Conservation (phyloP, 2,329 filamentous ascomycete genomes). For the Incumbomyces lentus region DNA sequence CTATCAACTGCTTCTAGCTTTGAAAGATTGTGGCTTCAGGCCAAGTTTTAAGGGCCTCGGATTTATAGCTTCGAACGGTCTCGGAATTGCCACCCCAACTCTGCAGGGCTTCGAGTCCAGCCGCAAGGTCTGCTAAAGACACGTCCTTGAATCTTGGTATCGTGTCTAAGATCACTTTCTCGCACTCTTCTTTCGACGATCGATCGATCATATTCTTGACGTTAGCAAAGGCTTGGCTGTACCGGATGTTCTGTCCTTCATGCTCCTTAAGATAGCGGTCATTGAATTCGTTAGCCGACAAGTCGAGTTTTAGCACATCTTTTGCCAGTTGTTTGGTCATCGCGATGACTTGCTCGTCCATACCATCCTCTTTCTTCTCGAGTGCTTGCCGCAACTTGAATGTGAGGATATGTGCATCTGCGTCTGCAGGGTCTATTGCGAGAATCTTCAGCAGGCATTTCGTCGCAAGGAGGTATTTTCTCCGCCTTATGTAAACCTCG, state of each 20-base stretch:
- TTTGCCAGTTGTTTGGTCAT: constrained; percentile 59
- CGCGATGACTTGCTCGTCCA: constrained; percentile 55
- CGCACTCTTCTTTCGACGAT: constrained; percentile 45
- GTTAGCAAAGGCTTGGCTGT: constrained; percentile 55
- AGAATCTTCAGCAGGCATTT: constrained; percentile 70
- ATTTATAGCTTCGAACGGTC: constrained; percentile 40
- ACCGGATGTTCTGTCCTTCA: constrained; percentile 43
- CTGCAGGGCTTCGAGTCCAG: constrained; percentile 42
- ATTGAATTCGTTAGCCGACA: constrained; percentile 51
- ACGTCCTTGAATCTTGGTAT: constrained; percentile 22
- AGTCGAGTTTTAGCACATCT: constrained; percentile 44
- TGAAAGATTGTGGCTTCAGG: constrained; percentile 30
- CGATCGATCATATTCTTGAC: constrained; percentile 49
- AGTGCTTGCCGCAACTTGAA: constrained; percentile 58
- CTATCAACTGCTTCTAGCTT: neutral
- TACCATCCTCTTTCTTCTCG: constrained; percentile 46
- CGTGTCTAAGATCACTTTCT: constrained; percentile 50
- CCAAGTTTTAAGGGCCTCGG: constrained; percentile 32
- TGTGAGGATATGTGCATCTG: constrained; percentile 65
- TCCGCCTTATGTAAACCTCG: constrained; percentile 80
- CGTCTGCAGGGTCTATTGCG: constrained; percentile 56
- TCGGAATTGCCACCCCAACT: constrained; percentile 42
- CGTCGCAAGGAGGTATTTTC: constrained; percentile 77
- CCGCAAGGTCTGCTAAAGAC: constrained; percentile 48
- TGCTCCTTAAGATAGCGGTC: constrained; percentile 54